Evolutionary conservation across 352 stramenopile species (phyloP), one percentile per base, ranked within the genome.

Genomic region (Globisporangium okanoganense): DNA sequence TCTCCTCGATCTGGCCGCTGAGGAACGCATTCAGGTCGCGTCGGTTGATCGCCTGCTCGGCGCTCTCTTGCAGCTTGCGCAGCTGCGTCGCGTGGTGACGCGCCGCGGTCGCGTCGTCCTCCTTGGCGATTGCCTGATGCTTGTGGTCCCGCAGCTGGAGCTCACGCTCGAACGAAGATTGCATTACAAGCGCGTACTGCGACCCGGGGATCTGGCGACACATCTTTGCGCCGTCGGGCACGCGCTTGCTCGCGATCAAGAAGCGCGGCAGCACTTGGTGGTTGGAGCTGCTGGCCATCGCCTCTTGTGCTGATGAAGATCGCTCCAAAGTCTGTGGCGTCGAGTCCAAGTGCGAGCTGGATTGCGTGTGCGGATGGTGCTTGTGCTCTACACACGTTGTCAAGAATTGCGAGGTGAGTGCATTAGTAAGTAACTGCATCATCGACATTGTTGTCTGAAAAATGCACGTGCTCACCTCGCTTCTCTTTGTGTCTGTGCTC

Each of bases 21-120:
- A 89, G 62, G 53, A 80, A 85, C 33, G 66, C 67, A 38, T 89
- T 78, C 6, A 87, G 53, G 3, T 85, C 76, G 14, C 69, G 73
- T 14, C 75, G 70, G 27, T 60, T 48, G 14, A 87, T 62, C 1
- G 59, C 58, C 38, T 73, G 62, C 48, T 79, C 66, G 2, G 79
- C 76, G 25, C 69, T 66, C 57, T 76, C 66, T 29, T 86, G 68
- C 20, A 89, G 61, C 35, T 67, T 69, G 2, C 59, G 64, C 16
- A 85, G 66, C 48, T 84, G 75, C 25, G 78, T 70, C 5, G 70
- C 69, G 22, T 66, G 48, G 25, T 64, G 56, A 5, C 66, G 69
- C 4, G 43, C 53, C 5, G 50, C 58, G n/a, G 78, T 73, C 44
- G 68, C 53, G 13, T 58, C 52, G 38, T 78, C 67, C 31, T 78